These are phyloP conservation scores for Fusarium austroafricanum DNA, from an alignment of 2,329 filamentous ascomycete genomes.

Conservation along the genomic window DNA sequence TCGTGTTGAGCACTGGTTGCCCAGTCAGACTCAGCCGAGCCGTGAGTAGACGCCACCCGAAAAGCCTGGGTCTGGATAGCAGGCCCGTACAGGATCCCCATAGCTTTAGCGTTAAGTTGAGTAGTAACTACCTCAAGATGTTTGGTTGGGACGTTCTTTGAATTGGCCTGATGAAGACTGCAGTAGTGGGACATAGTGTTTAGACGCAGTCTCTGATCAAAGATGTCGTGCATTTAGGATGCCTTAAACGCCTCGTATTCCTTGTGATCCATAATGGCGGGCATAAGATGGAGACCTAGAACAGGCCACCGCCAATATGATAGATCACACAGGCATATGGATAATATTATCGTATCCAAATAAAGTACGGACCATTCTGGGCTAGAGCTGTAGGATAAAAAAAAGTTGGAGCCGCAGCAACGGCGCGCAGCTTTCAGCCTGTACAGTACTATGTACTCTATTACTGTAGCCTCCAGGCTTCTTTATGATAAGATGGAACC, in stretches of 20 bases:
- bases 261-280: slow-evolving; percentile 2
- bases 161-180: background rate
- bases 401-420: background rate
- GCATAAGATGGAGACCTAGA: slow-evolving; percentile 4
- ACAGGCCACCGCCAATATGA: slow-evolving; percentile 22
- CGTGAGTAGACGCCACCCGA: slow-evolving; percentile 4
- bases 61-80: background rate
- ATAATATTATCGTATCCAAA: slow-evolving; percentile 31
- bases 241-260: slow-evolving; percentile 10
- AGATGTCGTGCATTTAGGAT: slow-evolving; percentile 12
- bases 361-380: slow-evolving; percentile 13
- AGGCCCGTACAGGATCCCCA: too few species aligned
- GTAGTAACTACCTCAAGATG: too few species aligned
- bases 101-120: too few species aligned
- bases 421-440: background rate
- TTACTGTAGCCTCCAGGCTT: background rate
- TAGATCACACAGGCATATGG: slow-evolving; percentile 11
- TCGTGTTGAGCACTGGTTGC: slow-evolving; percentile 9
- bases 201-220: background rate
- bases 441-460: too few species aligned
- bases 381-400: background rate
- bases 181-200: background rate
- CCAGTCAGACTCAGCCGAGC: slow-evolving; percentile 5
- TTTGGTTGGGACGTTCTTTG: too few species aligned
- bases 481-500: background rate